Conservation (phyloP, 2,329 filamentous ascomycete species). For the Fusarium equiseti region DNA sequence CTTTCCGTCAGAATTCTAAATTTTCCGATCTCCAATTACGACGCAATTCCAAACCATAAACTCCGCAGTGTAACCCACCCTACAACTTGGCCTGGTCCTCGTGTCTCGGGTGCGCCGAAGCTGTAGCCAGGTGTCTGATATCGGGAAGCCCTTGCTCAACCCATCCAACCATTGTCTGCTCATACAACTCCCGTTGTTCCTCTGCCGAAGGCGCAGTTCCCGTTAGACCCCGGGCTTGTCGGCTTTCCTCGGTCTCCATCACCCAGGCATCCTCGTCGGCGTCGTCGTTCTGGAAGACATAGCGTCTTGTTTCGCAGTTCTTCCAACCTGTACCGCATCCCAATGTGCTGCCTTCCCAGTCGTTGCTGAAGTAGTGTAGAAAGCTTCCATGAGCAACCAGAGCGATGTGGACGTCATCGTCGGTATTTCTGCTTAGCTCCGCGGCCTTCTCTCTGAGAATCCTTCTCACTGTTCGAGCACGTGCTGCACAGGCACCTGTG, state of each 20-base stretch:
- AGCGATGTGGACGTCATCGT: conserved; percentile 33
- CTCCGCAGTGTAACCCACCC: not conserved
- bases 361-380: conserved; percentile 37
- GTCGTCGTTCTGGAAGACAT: conserved; percentile 24
- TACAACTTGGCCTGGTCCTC: conserved; percentile 18
- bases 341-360: conserved; percentile 27
- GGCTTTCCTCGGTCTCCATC: conserved; percentile 31
- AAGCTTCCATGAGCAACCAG: conserved; percentile 37
- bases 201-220: conserved; percentile 20
- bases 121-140: conserved; percentile 26
- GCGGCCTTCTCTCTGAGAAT: conserved; percentile 25
- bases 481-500: conserved; percentile 21
- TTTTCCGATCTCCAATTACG: not conserved
- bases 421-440: conserved; percentile 1
- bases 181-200: conserved; percentile 24
- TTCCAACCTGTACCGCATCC: conserved; percentile 31
- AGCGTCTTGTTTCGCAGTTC: conserved; percentile 36
- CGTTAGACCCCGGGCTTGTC: conserved; percentile 12
- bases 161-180: conserved; percentile 34
- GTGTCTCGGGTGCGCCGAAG: conserved; percentile 4
- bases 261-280: conserved; percentile 35
- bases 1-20: not conserved
- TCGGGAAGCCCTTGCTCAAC: conserved; percentile 31
- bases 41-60: not conserved
- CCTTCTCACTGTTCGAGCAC: conserved; percentile 28